Evolutionary conservation across 2,329 filamentous ascomycete species (phyloP), one percentile per base, ranked within the genome.

Genomic region (Beauveria rudraprayagi): DNA sequence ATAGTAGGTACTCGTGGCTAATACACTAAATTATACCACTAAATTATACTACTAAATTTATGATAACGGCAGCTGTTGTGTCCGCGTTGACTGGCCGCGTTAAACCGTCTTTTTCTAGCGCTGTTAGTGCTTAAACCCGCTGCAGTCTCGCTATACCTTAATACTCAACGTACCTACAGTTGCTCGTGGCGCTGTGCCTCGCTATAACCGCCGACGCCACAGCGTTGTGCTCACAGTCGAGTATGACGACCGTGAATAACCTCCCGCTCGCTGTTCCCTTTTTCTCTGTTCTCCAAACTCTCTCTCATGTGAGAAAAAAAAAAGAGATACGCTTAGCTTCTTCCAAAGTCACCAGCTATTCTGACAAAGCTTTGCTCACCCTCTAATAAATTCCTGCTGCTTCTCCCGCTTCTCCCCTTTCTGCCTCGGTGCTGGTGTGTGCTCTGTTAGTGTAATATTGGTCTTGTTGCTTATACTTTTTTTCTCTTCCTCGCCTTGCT

Each of bases 371-470:
- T 41, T 41, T 57, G 19, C 55, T 46, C 16, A 16, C 44, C 34
- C 28, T 37, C 34, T 37, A 6, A 16, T 22, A 56, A 14, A 17
- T 41, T 56, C 47, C n/a, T 46, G 54, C 41, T 41, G 50, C 47
- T 43, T 46, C 48, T 47, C 41, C 57, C 40, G 40, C 53, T 50
- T 60, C 57, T 60, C 57, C 26, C 26, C 47, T 50, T 60, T 50
- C 53, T 54, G 57, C 50, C 43, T 24, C 52, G 46, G 24, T 44
- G 56, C 56, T 52, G 56, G 56, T 51, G 47, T 40, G 56, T 52
- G 48, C 56, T 50, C 46, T 57, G 55, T 50, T 57, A 57, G 55
- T 59, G 56, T 10, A 37, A 47, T 58, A 26, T 41, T 51, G 34
- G 22, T 41, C 11, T 47, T 41, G 26, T n/a, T 59, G 56, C 47